phyloP scores from a whole-genome alignment of 2,329 filamentous ascomycete species.

The Alternaria infectoria region DNA sequence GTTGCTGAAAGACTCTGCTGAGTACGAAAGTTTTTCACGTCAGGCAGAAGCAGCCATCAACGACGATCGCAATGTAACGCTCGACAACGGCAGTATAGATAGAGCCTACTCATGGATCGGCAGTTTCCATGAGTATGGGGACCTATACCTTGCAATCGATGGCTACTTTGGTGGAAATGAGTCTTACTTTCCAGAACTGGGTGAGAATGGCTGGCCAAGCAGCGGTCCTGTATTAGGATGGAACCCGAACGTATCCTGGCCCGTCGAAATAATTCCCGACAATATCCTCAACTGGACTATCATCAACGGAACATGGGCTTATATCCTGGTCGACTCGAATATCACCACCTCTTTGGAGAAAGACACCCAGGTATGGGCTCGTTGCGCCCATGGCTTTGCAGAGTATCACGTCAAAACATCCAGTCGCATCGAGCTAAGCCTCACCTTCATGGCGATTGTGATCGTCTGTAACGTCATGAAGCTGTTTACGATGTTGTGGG shows the following conservation, averaged over 20 bases:
- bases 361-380: not conserved
- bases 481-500: conserved; percentile 10
- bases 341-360: not conserved
- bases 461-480: conserved; percentile 24
- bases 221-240: not conserved
- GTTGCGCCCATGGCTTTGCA: not conserved
- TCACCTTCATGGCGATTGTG: conserved; percentile 20
- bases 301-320: not conserved
- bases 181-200: not conserved
- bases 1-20: not conserved
- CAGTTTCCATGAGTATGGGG: not conserved
- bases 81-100: not conserved
- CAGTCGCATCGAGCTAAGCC: conserved; percentile 19
- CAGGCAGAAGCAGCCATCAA: not conserved
- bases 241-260: not conserved
- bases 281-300: not conserved
- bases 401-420: not conserved
- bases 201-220: not conserved
- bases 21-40: not conserved
- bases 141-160: not conserved
- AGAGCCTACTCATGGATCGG: not conserved
- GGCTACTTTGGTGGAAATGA: not conserved
- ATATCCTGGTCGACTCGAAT: not conserved
- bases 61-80: not conserved
- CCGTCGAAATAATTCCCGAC: not conserved